Base-by-base conservation (phyloP, 768 basidiomycete genomes). In the Boletus edulis region DNA sequence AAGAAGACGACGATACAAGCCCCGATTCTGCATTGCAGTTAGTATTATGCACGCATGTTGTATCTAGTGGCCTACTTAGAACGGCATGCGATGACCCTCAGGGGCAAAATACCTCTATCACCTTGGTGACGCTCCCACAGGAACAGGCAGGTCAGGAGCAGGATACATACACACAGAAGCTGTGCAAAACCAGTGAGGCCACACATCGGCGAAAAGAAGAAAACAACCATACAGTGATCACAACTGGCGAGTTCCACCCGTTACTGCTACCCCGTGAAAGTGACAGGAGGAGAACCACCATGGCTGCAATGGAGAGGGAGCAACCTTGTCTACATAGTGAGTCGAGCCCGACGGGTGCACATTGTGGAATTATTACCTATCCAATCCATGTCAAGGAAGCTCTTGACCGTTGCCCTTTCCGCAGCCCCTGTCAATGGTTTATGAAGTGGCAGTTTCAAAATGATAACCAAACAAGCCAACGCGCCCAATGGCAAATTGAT, bases 401-500 rank as follows among this genome's bases (percentile, higher is more conserved):
- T 8, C 48, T 43, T 55, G 13, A 55, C 11, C 15, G 18, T 27
- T 10, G 51, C 50, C 39, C 20, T 47, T 6, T 34, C 46, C 13
- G 38, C 27, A 20, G 12, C 35, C 29, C 13, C 44, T 22, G 40
- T 34, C 22, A 44, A 41, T 14, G 54, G 51, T 27, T 49, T 54
- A 8, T 56, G 46, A 31, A 51, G 43, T 8, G 58, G 58, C 18
- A 56, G 40, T 18, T 46, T 38, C 20, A 59, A 31, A n/a, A 34
- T n/a, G 15, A 52, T 51, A 27, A 54, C 41, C 49, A 52, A 44
- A 32, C 29, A 46, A 20, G 58, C 54, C 20, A 56, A 37, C 7
- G 55, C 43, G 17, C 61, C 52, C 12, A 62, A 29, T 7, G 61
- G 58, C 13, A 62, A 29, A 50, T 61, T 61, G 24, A 60, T 53